A percentile compares a stretch with the other conserved stretches of the same genome.
These are phyloP conservation scores for Botrytis byssoidea DNA, from an alignment of 2,329 filamentous ascomycete genomes.

Conservation along the genomic window DNA sequence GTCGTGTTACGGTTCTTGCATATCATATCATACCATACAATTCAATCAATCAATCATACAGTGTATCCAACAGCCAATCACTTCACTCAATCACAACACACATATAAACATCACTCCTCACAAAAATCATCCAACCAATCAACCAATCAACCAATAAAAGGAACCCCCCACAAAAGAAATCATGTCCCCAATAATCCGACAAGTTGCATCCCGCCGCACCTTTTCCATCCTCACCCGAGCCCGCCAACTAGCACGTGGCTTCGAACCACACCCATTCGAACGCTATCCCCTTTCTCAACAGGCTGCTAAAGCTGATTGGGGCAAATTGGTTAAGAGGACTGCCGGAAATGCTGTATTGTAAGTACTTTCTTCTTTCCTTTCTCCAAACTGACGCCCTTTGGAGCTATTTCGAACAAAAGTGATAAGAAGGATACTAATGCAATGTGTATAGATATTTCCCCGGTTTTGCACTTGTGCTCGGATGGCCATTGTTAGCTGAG, in stretches of 20 bases:
- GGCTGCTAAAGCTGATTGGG: constrained; percentile 13
- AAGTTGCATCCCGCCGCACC: constrained; percentile 10
- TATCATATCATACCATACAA: neutral
- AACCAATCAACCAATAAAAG: neutral
- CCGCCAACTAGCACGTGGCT: constrained; percentile 11
- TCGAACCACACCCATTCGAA: constrained; percentile 20
- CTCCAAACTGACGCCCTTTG: neutral
- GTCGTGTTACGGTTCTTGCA: neutral
- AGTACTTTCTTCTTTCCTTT: neutral
- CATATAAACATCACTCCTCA: neutral
- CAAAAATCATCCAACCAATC: neutral
- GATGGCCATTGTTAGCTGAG: constrained; percentile 22
- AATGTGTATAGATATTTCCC: constrained; percentile 14
- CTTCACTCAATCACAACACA: constrained; percentile 5
- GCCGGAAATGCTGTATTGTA: constrained; percentile 16
- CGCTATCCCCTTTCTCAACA: constrained; percentile 12
- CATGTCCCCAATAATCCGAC: constrained; percentile 20
- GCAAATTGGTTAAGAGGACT: neutral
- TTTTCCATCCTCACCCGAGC: constrained; percentile 15
- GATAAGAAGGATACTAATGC: neutral
- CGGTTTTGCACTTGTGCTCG: constrained; percentile 16
- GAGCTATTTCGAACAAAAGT: neutral
- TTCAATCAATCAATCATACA: neutral
- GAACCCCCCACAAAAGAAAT: neutral
- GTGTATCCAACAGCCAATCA: neutral